Conservation (phyloP, 1,139 yeast species). For the Diutina catenulata region DNA sequence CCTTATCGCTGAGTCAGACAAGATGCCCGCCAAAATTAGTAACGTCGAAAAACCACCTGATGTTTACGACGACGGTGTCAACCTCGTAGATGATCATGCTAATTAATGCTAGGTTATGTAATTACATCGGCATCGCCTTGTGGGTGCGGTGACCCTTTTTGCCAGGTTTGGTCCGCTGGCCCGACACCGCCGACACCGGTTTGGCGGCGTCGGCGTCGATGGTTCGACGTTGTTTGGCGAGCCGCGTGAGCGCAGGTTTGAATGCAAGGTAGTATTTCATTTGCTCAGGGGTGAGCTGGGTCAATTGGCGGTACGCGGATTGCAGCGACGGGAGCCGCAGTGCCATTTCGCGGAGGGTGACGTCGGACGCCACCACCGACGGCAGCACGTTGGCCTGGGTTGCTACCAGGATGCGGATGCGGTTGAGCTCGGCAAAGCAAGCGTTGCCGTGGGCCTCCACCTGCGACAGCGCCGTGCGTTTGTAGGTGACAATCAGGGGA, state of each 20-base stretch:
- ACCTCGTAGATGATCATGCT: too few species aligned
- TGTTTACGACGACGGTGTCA: too few species aligned
- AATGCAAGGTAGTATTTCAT: neutral
- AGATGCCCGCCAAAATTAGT: too few species aligned
- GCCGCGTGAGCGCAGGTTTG: too few species aligned
- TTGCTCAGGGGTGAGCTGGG: neutral
- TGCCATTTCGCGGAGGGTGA: conserved; percentile 2
- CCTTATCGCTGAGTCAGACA: too few species aligned
- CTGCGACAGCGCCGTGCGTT: too few species aligned
- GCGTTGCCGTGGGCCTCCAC: neutral
- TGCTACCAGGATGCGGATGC: neutral
- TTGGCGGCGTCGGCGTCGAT: neutral
- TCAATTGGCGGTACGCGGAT: neutral
- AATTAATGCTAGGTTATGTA: too few species aligned
- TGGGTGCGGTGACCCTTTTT: neutral
- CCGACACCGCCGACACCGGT: too few species aligned
- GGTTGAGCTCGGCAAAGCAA: neutral
- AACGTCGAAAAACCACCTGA: too few species aligned
- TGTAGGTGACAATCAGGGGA: too few species aligned
- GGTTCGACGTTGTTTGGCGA: too few species aligned
- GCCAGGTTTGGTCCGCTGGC: neutral
- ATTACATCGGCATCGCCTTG: neutral
- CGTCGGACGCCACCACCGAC: neutral
- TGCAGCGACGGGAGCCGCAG: neutral
- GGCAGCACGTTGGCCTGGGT: neutral